Base-by-base conservation (phyloP, 129 eudicot genomes). In the Escallonia herrerae region DNA sequence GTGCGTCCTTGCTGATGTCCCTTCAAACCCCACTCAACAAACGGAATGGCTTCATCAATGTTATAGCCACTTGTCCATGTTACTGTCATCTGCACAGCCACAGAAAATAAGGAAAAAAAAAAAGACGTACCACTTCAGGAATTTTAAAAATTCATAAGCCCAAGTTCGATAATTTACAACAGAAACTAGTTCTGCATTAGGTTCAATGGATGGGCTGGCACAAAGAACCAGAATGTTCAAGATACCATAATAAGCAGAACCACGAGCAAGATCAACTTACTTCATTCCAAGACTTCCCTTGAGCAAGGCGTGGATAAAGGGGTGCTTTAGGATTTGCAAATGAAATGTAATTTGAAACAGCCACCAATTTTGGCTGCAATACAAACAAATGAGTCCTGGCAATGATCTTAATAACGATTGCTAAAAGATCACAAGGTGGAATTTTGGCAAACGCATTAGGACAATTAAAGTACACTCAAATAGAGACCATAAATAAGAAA, bases 41-140 rank as follows among this genome's bases (percentile, higher is more conserved):
- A 86, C 58, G 98, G 87, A 72, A 74, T 64, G 2, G 98, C 98
- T 76, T 88, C 96, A 83, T 88, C 89, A 44, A 85, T 81, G 78
- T 83, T 83, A 71, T 93, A 93, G 59, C 98, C 98, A 76, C 98
- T 93, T 43, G 98, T 93, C 98, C 98, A 93, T 7, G 98, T 88
- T 41, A 88, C 84, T 46, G 98, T 93, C 96, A 93, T 93, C 98
- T 93, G 71, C 56, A 65, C 12, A 57, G 42, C 9, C 11, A 51
- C 56, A 51, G 12, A 53, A 53, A 14, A 48, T 3, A 6, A 7
- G 14, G 57, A 53, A 33, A 49, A 43, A 43, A 22, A 8, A 14
- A 51, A 39, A 13, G 39, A 55, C 40, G 15, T 38, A 22, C 37
- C 46, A 40, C 62, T 58, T 58, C 0, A 40, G 43, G 14, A 5